phyloP scores from a whole-genome alignment of 352 stramenopile species.

The Phytophthora vignae region DNA sequence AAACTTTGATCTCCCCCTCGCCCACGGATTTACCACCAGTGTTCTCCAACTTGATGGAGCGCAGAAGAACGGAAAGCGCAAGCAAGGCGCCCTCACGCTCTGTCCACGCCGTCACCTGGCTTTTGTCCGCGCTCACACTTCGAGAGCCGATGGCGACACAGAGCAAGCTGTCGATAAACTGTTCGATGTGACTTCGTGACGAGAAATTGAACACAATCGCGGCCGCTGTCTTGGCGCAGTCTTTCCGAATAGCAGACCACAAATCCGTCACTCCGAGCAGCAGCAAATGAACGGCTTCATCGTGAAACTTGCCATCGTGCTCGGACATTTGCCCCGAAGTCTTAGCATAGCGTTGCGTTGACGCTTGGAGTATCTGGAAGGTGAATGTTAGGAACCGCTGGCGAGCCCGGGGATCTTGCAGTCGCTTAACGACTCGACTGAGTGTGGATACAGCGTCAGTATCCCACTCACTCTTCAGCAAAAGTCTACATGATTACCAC shows the following conservation, averaged over 20 bases:
- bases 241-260: constrained; percentile 77
- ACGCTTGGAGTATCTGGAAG: constrained; percentile 36
- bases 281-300: constrained; percentile 42
- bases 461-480: constrained; percentile 36
- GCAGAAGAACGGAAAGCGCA: constrained; percentile 45
- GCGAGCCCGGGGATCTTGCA: constrained; percentile 52
- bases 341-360: neutral
- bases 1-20: constrained; percentile 18
- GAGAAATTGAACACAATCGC: constrained; percentile 41
- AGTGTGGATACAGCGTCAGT: constrained; percentile 18
- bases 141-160: constrained; percentile 38
- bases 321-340: constrained; percentile 8
- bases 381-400: constrained; percentile 44
- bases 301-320: constrained; percentile 28
- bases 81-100: constrained; percentile 60
- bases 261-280: constrained; percentile 66
- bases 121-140: constrained; percentile 35
- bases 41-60: constrained; percentile 36
- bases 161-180: constrained; percentile 54
- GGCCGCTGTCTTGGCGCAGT: constrained; percentile 35
- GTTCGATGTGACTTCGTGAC: constrained; percentile 43
- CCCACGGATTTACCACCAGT: constrained; percentile 4
- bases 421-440: constrained; percentile 24
- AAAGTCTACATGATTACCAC: constrained; percentile 10
- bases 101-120: constrained; percentile 43